phyloP scores from a whole-genome alignment of 139 green algal genomes.

The Auxenochlorella pyrenoidosa region DNA sequence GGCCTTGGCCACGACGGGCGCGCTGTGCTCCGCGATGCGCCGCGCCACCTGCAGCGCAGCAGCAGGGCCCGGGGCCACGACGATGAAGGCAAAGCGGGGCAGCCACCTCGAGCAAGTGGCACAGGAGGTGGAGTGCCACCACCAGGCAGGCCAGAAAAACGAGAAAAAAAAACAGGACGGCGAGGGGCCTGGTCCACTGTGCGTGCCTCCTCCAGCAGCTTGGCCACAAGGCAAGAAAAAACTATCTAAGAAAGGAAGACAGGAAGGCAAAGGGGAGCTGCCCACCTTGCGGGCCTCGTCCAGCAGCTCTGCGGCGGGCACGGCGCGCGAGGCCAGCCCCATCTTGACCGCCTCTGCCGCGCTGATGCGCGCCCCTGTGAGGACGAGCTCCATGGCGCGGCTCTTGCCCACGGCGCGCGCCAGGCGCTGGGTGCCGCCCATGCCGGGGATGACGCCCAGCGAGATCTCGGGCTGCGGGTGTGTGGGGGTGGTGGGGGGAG shows the following conservation, averaged over 20 bases:
- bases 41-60: background rate
- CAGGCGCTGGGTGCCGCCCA: conserved; percentile 82
- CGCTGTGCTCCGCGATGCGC: conserved; percentile 50
- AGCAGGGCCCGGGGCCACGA: background rate
- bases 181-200: no score
- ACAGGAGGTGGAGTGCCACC: no score
- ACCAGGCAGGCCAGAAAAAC: no score
- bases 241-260: no score
- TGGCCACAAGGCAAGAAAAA: no score
- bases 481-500: background rate
- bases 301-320: conserved; percentile 60
- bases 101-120: no score
- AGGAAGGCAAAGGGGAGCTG: no score
- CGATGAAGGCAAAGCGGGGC: no score
- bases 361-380: conserved; percentile 37
- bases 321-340: conserved; percentile 64
- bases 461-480: conserved; percentile 69
- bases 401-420: conserved; percentile 67
- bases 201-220: no score
- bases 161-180: no score
- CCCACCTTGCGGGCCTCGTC: conserved; percentile 37
- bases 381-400: conserved; percentile 81
- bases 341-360: conserved; percentile 53
- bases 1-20: conserved; percentile 33
- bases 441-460: conserved; percentile 79